Conservation (phyloP, 176 grass and related monocot species). For the Oryza australiensis region DNA sequence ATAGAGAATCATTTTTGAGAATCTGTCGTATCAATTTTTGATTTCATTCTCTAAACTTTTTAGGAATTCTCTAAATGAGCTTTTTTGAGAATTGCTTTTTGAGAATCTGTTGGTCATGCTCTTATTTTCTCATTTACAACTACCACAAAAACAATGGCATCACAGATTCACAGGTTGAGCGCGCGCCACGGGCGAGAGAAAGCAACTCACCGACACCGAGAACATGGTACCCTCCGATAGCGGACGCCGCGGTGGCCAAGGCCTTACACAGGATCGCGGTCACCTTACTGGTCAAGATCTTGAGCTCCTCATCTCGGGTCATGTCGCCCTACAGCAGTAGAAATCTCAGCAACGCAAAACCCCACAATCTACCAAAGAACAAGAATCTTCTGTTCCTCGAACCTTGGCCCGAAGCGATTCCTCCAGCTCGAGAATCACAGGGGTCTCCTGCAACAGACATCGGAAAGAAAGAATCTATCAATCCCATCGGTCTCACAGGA, state of each 20-base stretch:
- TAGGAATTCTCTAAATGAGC: no score
- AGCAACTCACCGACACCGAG: not conserved
- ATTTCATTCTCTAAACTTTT: no score
- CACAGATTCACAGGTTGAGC: not conserved
- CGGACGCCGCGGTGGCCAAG: not conserved
- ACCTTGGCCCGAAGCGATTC: constrained; percentile 19
- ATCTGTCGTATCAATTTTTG: no score
- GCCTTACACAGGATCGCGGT: not conserved
- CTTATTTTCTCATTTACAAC: not conserved
- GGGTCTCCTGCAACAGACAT: not conserved
- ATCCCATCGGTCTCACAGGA: not conserved
- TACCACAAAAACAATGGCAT: not conserved
- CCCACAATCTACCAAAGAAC: not conserved
- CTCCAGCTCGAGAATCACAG: constrained; percentile 31
- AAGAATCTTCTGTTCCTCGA: not conserved
- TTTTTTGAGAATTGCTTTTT: no score
- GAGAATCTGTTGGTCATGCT: no score
- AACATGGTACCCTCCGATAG: not conserved
- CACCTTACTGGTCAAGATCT: not conserved
- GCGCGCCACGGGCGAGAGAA: no score
- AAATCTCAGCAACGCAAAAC: not conserved
- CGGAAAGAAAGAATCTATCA: not conserved
- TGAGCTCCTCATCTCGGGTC: not conserved
- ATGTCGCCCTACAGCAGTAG: constrained; percentile 22
- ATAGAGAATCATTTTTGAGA: no score